A percentile compares a stretch with the other conserved stretches of the same genome.
phyloP scores from a whole-genome alignment of 2,329 filamentous ascomycete genomes.

The Corinectria fuckeliana region DNA sequence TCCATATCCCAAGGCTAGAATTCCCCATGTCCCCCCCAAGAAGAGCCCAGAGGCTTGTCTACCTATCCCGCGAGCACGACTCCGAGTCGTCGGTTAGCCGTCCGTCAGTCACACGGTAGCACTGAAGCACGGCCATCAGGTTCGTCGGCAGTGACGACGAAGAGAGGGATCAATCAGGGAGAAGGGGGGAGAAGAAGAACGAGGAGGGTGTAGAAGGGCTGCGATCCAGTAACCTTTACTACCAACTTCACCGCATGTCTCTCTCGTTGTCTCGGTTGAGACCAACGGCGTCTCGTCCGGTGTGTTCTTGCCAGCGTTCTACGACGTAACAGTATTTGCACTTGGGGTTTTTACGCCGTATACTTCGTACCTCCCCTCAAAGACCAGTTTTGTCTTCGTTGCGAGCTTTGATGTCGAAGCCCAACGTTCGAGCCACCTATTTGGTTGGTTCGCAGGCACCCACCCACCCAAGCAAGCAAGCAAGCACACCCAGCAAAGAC shows the following conservation, averaged over 20 bases:
- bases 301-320: no score
- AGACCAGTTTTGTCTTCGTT: no score
- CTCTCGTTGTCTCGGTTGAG: background rate
- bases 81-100: background rate
- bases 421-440: conserved; percentile 4
- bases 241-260: conserved; percentile 16
- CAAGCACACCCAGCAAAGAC: background rate
- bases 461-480: conserved; percentile 6
- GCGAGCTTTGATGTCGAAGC: background rate
- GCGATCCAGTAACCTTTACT: conserved; percentile 8
- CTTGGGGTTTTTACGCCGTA: no score
- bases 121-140: conserved; percentile 11
- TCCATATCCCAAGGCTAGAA: background rate
- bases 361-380: no score
- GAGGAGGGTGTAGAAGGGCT: background rate
- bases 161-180: no score
- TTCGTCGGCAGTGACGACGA: conserved; percentile 1
- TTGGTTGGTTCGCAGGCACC: conserved; percentile 17
- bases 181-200: background rate
- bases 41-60: no score
- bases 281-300: background rate
- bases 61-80: no score
- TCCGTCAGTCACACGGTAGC: conserved; percentile 5
- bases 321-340: no score
- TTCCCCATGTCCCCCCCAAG: background rate